A percentile compares a stretch with the other conserved stretches of the same genome.
Evolutionary conservation across 108 stramenopile species (phyloP).

Genomic region (Aurantiochytrium sp.): DNA sequence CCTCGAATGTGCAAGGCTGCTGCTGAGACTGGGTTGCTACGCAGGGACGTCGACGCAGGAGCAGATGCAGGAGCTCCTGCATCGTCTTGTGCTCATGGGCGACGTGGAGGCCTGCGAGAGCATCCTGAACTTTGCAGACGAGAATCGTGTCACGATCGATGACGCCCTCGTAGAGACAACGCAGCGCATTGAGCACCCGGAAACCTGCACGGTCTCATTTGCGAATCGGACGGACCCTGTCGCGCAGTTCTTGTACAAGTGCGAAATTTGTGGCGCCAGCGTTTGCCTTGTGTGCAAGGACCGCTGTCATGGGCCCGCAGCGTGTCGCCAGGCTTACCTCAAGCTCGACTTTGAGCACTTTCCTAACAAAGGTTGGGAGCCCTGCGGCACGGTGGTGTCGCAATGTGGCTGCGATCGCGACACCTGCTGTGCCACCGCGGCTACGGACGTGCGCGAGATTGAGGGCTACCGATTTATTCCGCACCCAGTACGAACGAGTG

Average conservation of each 20-base stretch:
- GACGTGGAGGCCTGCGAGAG: constrained; percentile 21
- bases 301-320: neutral
- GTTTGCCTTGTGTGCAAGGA: constrained; percentile 9
- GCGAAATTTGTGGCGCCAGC: neutral
- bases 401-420: neutral
- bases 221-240: neutral
- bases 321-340: neutral
- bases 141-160: neutral
- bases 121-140: neutral
- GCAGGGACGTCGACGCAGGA: neutral
- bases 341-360: neutral
- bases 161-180: constrained; percentile 2
- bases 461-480: neutral
- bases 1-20: neutral
- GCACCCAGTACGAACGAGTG: neutral
- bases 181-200: constrained; percentile 6
- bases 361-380: neutral
- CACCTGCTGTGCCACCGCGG: neutral
- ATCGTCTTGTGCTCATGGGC: neutral
- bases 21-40: neutral
- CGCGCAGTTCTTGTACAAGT: neutral
- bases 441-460: neutral
- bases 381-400: neutral
- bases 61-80: constrained; percentile 3
- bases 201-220: constrained; percentile 7